Evolutionary conservation across 148 eudicot genomes (phyloP).

Genomic region (Limonium bicolor): DNA sequence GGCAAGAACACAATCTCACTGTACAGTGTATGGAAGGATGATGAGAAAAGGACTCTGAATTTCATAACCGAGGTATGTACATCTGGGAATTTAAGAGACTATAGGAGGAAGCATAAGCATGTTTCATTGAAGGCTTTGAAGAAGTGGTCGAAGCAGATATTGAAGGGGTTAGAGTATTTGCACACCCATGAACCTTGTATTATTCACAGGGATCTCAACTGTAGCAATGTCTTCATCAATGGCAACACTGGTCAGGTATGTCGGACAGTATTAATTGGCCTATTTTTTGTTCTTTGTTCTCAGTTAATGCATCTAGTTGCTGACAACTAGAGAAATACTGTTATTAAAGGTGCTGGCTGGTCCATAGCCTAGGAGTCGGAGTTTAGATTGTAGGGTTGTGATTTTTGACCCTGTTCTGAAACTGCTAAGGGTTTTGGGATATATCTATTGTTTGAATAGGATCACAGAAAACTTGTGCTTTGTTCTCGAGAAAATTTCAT

Average conservation of each 20-base stretch:
- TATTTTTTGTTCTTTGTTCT: no score
- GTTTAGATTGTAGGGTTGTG: no score
- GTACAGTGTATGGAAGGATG: conserved; percentile 42
- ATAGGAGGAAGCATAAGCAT: conserved; percentile 58
- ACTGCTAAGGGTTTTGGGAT: no score
- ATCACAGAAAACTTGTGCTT: no score
- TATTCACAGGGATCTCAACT: conserved; percentile 72
- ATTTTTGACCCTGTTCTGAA: no score
- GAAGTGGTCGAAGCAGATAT: conserved; percentile 75
- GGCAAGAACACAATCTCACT: conserved; percentile 44
- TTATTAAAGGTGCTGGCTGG: no score
- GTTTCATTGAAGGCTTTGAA: conserved; percentile 67
- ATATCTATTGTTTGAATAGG: no score
- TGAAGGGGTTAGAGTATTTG: conserved; percentile 68
- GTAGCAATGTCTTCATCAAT: conserved; percentile 74
- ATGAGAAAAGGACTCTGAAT: conserved; percentile 34
- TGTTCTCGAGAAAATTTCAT: no score
- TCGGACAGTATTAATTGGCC: no score
- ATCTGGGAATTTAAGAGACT: conserved; percentile 70
- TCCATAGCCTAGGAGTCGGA: no score
- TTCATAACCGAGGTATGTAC: conserved; percentile 77
- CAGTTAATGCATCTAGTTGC: no score
- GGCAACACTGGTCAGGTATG: conserved; percentile 82
- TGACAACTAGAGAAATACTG: no score
- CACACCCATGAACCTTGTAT: conserved; percentile 67